phyloP scores from a whole-genome alignment of 106 monocot genomes.

The Narthecium ossifragum region DNA sequence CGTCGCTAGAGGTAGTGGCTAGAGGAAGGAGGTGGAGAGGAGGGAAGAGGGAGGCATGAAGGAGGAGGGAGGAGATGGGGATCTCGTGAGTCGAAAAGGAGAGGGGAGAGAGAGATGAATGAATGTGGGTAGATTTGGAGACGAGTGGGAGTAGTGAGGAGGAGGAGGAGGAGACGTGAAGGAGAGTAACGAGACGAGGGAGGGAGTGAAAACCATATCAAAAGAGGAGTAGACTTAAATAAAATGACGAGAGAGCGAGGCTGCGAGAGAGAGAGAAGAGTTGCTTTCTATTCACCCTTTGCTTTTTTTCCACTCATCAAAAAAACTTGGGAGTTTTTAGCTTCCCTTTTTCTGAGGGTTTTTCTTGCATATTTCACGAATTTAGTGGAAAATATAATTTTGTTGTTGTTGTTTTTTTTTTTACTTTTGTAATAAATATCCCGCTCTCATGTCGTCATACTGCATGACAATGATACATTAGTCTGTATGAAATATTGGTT shows the following conservation, averaged over 20 bases:
- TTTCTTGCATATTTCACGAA: too few relatives aligned
- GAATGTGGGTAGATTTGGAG: constrained; percentile 33
- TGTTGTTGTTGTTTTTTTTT: too few relatives aligned
- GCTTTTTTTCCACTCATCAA: background rate
- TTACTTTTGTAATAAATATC: too few relatives aligned
- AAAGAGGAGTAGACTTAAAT: too few relatives aligned
- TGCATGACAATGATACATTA: too few relatives aligned
- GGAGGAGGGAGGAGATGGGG: constrained; percentile 8
- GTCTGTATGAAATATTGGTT: too few relatives aligned
- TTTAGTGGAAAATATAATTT: background rate
- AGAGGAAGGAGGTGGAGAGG: background rate
- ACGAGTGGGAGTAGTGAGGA: background rate
- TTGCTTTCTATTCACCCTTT: background rate
- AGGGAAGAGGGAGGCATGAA: background rate
- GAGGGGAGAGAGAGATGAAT: constrained; percentile 26
- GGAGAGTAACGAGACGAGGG: background rate
- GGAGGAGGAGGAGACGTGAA: background rate
- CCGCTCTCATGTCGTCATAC: too few relatives aligned
- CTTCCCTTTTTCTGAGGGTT: too few relatives aligned
- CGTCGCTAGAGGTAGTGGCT: background rate
- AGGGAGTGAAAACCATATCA: too few relatives aligned
- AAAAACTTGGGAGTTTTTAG: background rate
- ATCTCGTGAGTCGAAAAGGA: constrained; percentile 37
- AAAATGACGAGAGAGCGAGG: too few relatives aligned
- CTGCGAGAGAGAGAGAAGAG: background rate